Percentiles rank a stretch among this genome's conserved stretches.
phyloP scores from a whole-genome alignment of 2,329 filamentous ascomycete species.

The Orbilia brochopaga region DNA sequence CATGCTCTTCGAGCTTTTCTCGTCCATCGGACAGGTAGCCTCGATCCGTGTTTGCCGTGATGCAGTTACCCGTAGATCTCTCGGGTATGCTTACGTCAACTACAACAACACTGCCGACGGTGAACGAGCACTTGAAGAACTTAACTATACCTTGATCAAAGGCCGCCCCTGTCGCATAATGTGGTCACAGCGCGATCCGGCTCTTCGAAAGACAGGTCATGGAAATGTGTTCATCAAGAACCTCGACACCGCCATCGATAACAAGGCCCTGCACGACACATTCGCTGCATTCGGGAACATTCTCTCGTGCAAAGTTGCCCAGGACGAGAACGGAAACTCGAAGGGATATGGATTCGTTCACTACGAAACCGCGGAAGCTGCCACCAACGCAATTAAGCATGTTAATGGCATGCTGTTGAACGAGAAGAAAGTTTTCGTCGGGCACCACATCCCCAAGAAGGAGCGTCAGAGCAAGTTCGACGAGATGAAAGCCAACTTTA shows the following conservation, averaged over 20 bases:
- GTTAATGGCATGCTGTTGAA: conserved; percentile 99
- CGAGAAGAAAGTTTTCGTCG: conserved; percentile 99
- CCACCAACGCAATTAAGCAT: conserved; percentile 96
- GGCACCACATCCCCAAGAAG: conserved; percentile 99
- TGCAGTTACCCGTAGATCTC: conserved; percentile 95
- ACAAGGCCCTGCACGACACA: conserved; percentile 99
- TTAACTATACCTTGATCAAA: conserved; percentile 99
- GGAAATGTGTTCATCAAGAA: conserved; percentile 99
- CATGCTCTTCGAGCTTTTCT: conserved; percentile 99
- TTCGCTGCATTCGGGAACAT: conserved; percentile 99
- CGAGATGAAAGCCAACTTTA: conserved; percentile 99
- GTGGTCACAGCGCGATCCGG: conserved; percentile 99
- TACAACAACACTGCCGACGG: conserved; percentile 97
- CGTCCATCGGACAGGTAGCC: conserved; percentile 96
- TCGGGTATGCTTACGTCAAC: conserved; percentile 99
- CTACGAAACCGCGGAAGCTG: conserved; percentile 98
- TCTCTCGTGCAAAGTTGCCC: conserved; percentile 97
- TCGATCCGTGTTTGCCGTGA: conserved; percentile 99
- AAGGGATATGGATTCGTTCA: conserved; percentile 99
- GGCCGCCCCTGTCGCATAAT: conserved; percentile 99
- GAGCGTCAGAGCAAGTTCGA: conserved; percentile 99
- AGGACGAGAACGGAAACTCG: conserved; percentile 94
- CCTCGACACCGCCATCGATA: conserved; percentile 96
- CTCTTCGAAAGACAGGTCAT: conserved; percentile 97
- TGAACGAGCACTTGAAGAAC: conserved; percentile 97